Percentiles rank a stretch among this genome's conserved stretches.
Evolutionary conservation across 1,284 basidiomycete genomes (phyloP).

Genomic region (Mycosarcoma maydis): DNA sequence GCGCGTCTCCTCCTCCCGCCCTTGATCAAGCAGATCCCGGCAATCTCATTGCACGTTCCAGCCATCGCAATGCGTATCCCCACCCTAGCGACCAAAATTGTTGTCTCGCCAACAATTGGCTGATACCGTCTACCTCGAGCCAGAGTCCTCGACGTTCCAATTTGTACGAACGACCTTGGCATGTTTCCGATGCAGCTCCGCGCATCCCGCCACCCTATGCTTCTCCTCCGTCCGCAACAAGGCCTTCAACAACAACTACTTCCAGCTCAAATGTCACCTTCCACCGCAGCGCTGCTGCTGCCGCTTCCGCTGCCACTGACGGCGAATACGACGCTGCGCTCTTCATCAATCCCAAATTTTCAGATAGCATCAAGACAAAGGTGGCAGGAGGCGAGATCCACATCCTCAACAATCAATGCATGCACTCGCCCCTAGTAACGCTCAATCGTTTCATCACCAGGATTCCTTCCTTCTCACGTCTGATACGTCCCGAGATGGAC

Average conservation of each 20-base stretch:
- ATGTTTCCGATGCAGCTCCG: not conserved
- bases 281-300: not conserved
- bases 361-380: not conserved
- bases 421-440: conserved; percentile 12
- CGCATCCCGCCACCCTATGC: not conserved
- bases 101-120: not conserved
- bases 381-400: not conserved
- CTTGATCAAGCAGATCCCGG: not conserved
- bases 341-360: conserved; percentile 5
- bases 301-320: not conserved
- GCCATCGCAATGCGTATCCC: not conserved
- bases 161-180: not conserved
- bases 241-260: not conserved
- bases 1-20: not conserved
- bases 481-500: conserved; percentile 16
- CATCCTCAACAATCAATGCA: conserved; percentile 7
- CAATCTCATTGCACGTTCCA: not conserved
- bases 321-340: conserved; percentile 19
- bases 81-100: not conserved
- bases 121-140: not conserved
- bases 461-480: conserved; percentile 17
- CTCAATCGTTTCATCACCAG: conserved; percentile 31
- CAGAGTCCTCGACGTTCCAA: not conserved
- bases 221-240: not conserved
- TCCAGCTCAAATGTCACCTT: too few relatives aligned